Base-by-base conservation (phyloP, 306 rosid species). In the Prunus dulcis region DNA sequence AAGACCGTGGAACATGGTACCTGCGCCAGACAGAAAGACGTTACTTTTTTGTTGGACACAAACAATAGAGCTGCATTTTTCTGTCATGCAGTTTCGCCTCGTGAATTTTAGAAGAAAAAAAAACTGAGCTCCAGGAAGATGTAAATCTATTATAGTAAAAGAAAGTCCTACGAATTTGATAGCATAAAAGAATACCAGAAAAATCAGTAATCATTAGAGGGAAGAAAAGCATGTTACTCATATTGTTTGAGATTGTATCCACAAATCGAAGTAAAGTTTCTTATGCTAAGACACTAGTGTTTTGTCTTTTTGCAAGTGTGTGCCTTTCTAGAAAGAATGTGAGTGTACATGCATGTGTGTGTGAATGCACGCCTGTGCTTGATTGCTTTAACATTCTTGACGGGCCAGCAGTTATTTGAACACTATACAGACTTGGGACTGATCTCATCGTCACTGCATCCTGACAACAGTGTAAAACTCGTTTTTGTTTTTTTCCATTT, bases 1-100 rank as follows among this genome's bases (percentile, higher is more conserved):
- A 94, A 60, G 98, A 91, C 73, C 97, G 79, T 52, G 98, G 98
- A 84, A 94, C 91, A 72, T 94, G 98, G 79, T 94, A 94, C 98
- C 98, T 94, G 79, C 43, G 65, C 56, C 79, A 78, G 19, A 61
- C 80, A 76, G 67, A 64, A 60, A 69, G 3, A 22, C 0, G 38
- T 63, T 7, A 67, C 38, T 45, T 41, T 61, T 41, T 67, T 41
- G 52, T 55, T 27, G 69, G 41, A 78, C 38, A 41, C 41, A 38
- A 19, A 41, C 51, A 23, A 27, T 32, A 50, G 9, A 15, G 27
- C 19, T 23, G 11, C 25, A 13, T 63, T 52, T 47, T 49, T 55
- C 43, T 9, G 19, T 8, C 15, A 4, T 15, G n/a, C 57, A 69
- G 17, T 75, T 61, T 13, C n/a, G 2, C 22, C 43, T 56, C 7